A percentile compares a stretch with the other conserved stretches of the same genome.
phyloP scores from a whole-genome alignment of 352 stramenopile genomes.

The Pythium apleroticum region DNA sequence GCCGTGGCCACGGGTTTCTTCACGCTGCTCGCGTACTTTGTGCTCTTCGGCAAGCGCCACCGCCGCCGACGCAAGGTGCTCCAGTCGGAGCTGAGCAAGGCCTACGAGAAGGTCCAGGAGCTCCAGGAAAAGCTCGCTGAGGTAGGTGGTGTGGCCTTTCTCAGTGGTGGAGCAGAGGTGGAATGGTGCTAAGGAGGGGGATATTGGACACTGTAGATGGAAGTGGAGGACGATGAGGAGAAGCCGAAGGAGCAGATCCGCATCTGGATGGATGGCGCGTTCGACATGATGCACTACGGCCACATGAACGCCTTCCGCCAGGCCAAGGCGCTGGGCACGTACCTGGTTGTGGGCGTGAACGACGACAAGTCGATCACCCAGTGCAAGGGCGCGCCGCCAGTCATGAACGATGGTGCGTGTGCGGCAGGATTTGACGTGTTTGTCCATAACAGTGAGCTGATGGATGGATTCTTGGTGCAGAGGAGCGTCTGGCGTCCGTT shows the following conservation, averaged over 20 bases:
- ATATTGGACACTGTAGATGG: conserved; percentile 43
- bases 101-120: conserved; percentile 79
- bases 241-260: conserved; percentile 89
- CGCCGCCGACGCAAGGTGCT: conserved; percentile 63
- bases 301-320: conserved; percentile 99
- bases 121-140: conserved; percentile 82
- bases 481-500: conserved; percentile 96
- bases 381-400: conserved; percentile 94
- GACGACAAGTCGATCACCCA: conserved; percentile 96
- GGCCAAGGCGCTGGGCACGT: conserved; percentile 93
- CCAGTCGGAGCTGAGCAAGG: conserved; percentile 73
- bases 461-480: conserved; percentile 24
- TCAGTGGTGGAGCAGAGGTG: background rate
- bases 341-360: conserved; percentile 98
- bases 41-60: conserved; percentile 88
- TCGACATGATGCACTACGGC: conserved; percentile 99
- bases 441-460: background rate
- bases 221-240: conserved; percentile 66
- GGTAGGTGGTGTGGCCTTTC: conserved; percentile 24
- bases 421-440: background rate
- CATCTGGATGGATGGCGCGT: conserved; percentile 99
- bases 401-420: conserved; percentile 92
- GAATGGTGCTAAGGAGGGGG: background rate
- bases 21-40: conserved; percentile 84
- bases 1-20: conserved; percentile 77